Evolutionary conservation across 768 basidiomycete species (phyloP).

Genomic region (Suillus sp.): DNA sequence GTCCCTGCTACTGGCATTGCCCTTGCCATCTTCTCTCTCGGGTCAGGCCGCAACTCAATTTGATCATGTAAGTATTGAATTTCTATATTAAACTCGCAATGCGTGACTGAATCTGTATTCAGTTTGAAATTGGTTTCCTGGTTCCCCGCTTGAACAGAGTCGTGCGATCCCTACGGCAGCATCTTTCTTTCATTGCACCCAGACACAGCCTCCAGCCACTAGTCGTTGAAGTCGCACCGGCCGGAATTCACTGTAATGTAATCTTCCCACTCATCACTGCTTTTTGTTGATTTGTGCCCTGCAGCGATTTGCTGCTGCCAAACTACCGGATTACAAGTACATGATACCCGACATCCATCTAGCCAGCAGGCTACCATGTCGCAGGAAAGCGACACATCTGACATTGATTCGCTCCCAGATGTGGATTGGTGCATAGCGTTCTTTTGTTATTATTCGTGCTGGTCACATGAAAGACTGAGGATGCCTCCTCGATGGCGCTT

Average conservation of each 20-base stretch:
- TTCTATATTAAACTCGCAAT: no score
- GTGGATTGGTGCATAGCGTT: not conserved
- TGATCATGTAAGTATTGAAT: not conserved
- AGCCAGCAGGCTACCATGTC: not conserved
- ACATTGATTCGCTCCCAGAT: not conserved
- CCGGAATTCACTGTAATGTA: not conserved
- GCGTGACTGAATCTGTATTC: not conserved
- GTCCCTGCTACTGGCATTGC: not conserved
- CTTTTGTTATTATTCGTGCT: not conserved
- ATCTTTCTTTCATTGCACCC: not conserved
- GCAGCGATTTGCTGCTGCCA: not conserved
- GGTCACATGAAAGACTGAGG: not conserved
- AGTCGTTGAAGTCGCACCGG: not conserved
- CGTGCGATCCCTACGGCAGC: not conserved
- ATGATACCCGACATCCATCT: not conserved
- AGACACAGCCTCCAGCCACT: not conserved
- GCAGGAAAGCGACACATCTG: not conserved
- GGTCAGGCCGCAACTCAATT: not conserved
- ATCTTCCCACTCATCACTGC: not conserved
- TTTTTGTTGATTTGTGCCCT: not conserved
- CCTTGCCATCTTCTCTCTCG: not conserved
- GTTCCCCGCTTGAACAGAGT: not conserved
- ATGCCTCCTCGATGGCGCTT: conserved; percentile 1
- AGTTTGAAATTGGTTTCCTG: not conserved
- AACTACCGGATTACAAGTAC: not conserved